These are phyloP conservation scores for Elasticomyces elasticus DNA, from an alignment of 495 filamentous ascomycete genomes.

Conservation along the genomic window DNA sequence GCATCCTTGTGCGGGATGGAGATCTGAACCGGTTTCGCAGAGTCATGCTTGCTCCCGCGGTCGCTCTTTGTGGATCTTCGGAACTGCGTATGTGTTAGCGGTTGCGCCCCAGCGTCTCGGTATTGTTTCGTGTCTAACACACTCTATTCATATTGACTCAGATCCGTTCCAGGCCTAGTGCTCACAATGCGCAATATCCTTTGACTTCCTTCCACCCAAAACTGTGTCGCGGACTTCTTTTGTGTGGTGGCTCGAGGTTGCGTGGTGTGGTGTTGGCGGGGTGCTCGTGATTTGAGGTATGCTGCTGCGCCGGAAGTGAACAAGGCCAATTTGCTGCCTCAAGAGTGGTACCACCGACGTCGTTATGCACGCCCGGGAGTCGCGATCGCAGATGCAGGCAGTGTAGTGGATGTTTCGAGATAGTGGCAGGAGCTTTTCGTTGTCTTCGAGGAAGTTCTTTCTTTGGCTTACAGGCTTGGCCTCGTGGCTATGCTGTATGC, in stretches of 20 bases:
- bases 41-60: conserved; percentile 25
- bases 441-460: too few species aligned
- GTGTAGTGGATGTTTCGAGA: too few species aligned
- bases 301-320: background rate
- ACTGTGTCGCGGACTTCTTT: background rate
- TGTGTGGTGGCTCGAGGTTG: background rate
- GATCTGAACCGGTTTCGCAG: conserved; percentile 59
- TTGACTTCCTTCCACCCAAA: background rate
- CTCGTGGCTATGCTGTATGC: too few species aligned
- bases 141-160: conserved; percentile 6
- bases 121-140: background rate
- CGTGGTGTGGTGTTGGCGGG: background rate
- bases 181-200: background rate
- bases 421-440: too few species aligned
- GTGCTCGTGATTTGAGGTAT: background rate
- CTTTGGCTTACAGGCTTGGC: too few species aligned
- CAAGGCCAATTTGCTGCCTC: background rate
- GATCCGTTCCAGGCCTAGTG: background rate
- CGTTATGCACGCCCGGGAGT: too few species aligned
- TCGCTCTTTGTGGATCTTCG: conserved; percentile 34
- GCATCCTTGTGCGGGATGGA: conserved; percentile 87
- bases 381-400: too few species aligned
- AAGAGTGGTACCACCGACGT: too few species aligned
- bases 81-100: conserved; percentile 25
- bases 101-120: background rate